A percentile compares a stretch with the other conserved stretches of the same genome.
phyloP scores from a whole-genome alignment of 176 grass and related monocot genomes.

The Avena insularis region DNA sequence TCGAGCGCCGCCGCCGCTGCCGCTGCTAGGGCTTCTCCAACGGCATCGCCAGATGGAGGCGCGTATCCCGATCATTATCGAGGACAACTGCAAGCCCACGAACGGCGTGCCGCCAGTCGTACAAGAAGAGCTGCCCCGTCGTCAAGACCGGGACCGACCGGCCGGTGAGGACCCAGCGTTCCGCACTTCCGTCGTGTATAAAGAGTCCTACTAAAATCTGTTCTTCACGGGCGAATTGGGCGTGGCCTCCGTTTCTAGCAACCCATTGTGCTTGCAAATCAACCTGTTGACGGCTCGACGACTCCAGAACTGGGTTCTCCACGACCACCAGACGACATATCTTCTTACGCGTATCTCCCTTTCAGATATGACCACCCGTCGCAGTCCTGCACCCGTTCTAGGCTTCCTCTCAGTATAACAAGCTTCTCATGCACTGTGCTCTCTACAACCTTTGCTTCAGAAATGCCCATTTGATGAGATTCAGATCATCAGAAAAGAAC shows the following conservation, averaged over 20 bases:
- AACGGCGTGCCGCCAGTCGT: constrained; percentile 82
- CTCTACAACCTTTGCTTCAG: too few species aligned
- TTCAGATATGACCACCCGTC: not conserved
- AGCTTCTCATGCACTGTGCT: too few species aligned
- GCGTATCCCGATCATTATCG: constrained; percentile 84
- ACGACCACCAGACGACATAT: not conserved
- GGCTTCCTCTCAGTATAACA: not conserved
- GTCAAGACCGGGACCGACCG: constrained; percentile 50
- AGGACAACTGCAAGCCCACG: constrained; percentile 84
- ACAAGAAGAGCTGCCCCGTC: constrained; percentile 95
- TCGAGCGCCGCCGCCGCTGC: constrained; percentile 26
- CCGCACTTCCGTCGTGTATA: not conserved
- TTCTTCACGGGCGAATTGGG: not conserved
- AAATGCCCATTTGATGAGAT: too few species aligned
- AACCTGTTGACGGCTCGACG: not conserved
- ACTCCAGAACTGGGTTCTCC: not conserved
- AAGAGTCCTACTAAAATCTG: too few species aligned
- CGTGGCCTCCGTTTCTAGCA: not conserved
- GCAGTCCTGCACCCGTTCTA: not conserved
- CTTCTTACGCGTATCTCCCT: not conserved
- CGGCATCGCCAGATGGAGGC: constrained; percentile 55
- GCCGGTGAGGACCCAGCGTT: constrained; percentile 44
- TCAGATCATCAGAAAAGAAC: too few species aligned
- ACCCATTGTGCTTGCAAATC: not conserved
- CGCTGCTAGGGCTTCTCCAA: not conserved